Conservation (phyloP, 179 eudicot species). For the Vitellaria paradoxa region DNA sequence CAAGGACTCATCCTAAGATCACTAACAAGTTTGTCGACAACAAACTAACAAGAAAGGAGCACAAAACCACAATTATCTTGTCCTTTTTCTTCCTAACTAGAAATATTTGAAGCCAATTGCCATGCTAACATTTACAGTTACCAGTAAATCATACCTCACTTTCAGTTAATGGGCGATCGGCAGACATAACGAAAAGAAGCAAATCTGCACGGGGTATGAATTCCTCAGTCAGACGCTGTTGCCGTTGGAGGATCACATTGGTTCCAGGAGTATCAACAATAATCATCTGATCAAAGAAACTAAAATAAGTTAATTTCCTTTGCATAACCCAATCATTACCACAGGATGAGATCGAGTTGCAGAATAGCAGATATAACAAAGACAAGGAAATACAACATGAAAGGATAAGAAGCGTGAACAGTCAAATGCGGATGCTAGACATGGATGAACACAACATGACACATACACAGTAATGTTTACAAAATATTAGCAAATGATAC, state of each 20-base stretch:
- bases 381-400: neutral
- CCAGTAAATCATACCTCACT: constrained; percentile 73
- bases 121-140: neutral
- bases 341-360: neutral
- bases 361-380: neutral
- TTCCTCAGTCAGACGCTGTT: constrained; percentile 96
- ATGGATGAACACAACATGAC: too few relatives aligned
- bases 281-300: constrained; percentile 58
- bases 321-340: neutral
- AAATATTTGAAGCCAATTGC: neutral
- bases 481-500: too few relatives aligned
- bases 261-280: constrained; percentile 99
- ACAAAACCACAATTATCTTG: neutral
- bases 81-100: constrained; percentile 1
- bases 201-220: constrained; percentile 97
- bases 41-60: neutral
- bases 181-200: constrained; percentile 92
- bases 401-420: neutral
- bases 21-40: neutral
- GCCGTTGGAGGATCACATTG: constrained; percentile 97
- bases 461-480: too few relatives aligned
- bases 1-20: too few relatives aligned
- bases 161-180: constrained; percentile 97
- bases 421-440: too few relatives aligned
- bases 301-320: neutral